Percentiles rank a stretch among this genome's conserved stretches.
These are phyloP conservation scores for Aspergillus homomorphus DNA, from an alignment of 495 filamentous ascomycete genomes.

Conservation along the genomic window DNA sequence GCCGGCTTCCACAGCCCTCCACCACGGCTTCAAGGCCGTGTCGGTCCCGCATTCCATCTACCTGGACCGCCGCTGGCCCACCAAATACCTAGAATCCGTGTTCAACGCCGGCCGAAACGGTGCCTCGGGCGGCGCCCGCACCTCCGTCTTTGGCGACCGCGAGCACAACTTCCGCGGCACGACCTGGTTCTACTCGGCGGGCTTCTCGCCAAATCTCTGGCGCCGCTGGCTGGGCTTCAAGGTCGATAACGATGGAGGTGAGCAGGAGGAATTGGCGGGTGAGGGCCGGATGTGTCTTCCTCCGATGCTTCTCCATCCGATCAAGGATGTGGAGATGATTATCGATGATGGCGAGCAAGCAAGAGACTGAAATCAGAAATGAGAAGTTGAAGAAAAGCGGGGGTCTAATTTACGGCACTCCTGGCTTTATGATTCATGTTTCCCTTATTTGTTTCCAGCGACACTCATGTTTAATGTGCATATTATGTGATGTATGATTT, in stretches of 20 bases:
- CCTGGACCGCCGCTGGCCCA: constrained; percentile 87
- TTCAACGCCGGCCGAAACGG: constrained; percentile 86
- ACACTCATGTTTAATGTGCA: no score
- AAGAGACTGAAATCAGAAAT: background rate
- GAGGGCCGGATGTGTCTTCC: constrained; percentile 92
- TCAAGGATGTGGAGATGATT: constrained; percentile 80
- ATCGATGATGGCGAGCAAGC: constrained; percentile 51
- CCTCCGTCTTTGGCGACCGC: constrained; percentile 74
- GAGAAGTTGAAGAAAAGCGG: no score
- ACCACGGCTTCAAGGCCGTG: constrained; percentile 94
- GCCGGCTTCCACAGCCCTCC: constrained; percentile 79
- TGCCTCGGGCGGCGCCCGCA: constrained; percentile 67
- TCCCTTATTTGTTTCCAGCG: no score
- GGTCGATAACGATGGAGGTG: constrained; percentile 82
- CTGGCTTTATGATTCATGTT: no score
- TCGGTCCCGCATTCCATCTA: constrained; percentile 89
- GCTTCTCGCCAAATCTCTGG: constrained; percentile 80
- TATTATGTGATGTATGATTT: no score
- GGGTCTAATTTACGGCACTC: no score
- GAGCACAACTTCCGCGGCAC: constrained; percentile 88
- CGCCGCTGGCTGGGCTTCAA: constrained; percentile 81
- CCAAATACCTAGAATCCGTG: constrained; percentile 69
- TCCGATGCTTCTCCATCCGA: constrained; percentile 87
- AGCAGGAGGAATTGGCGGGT: constrained; percentile 71
- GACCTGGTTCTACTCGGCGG: constrained; percentile 94